Base-by-base conservation (phyloP, 805 yeast species). In the Suhomyces kilbournensis region DNA sequence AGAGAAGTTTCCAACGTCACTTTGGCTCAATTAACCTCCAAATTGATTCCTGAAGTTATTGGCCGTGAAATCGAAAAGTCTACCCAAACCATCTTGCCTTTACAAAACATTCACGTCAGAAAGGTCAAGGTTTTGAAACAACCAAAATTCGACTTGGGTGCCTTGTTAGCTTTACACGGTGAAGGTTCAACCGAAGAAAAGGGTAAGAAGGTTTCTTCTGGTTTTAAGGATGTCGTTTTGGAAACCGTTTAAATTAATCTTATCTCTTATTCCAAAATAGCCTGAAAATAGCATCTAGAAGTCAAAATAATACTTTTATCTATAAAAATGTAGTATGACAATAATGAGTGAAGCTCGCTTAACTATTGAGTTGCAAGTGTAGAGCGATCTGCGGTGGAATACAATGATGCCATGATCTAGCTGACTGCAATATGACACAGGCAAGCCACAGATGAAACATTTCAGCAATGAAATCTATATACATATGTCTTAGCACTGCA, bases 31-130 rank as follows among this genome's bases (percentile, higher is more conserved):
- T 89, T 92, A 76, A 90, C 96, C 68, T 84, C 96, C 73, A 92
- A 93, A 84, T 89, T 92, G 82, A 92, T 92, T 70, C 97, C 98
- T 74, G 98, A 92, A 83, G 97, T 93, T 67, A 92, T 92, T 76
- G 96, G 97, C 75, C 93, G 96, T 80, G 98, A 93, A 81, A 93
- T 92, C 71, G 96, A 91, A 82, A 92, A 91, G 84, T 85, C 96
- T 63, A 89, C 97, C 65, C 91, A 87, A 79, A 81, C 89, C 69
- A 89, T 92, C 82, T 91, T 82, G 87, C 98, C 98, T 73, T 86
- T 93, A 77, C 98, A 93, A 84, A 91, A 93, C 83, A 96, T 92
- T 73, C 96, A 91, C 87, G 89, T 93, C 79, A 92, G 97, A 86
- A 93, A 93, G 84, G 97, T 93, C 71, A 93, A 93, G 86, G 85